Base-by-base conservation (phyloP, 768 basidiomycete species). In the Lactarius trivialis region DNA sequence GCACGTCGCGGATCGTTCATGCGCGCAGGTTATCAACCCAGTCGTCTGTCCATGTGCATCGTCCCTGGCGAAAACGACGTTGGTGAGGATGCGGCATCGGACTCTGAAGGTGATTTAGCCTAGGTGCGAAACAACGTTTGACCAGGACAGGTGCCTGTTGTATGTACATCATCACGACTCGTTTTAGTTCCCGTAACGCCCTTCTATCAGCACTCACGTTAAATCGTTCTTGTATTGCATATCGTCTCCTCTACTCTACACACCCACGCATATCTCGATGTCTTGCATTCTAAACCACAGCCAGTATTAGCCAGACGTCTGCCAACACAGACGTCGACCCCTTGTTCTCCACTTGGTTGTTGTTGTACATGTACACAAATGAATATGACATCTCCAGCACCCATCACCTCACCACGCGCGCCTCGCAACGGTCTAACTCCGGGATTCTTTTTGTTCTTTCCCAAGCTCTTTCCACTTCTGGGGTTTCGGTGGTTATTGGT, bases 71-170 rank as follows among this genome's bases (percentile, higher is more conserved):
- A 64, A n/a, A 32, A 36, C 15, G 39, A 61, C 1, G 51, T n/a
- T 17, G 17, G 9, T 7, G 58, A 58, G 28, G 57, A 50, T 3
- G 28, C 14, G n/a, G 33, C 48, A 28, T 21, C 26, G 4, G 45
- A 50, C 2, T n/a, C 24, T 11, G 56, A 58, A 21, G 43, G 36
- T 37, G 41, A 58, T 19, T 49, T 34, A 32, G 60, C 49, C 32
- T 49, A 15, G 50, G 39, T 49, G 28, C 26, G 55, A 57, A 39
- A n/a, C 9, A 48, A 39, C 58, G 50, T 37, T 43, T 48, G 37
- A 48, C 26, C 61, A 58, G 61, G 61, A 63, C 61, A 58, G 61
- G 61, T 58, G 28, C 61, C 61, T 63, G 61, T 32, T 63, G 56
- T 56, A 24, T 55, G n/a, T 57, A 61, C 55, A 63, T 39, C 61